phyloP scores from a whole-genome alignment of 495 filamentous ascomycete genomes.

The Penicillium roqueforti region DNA sequence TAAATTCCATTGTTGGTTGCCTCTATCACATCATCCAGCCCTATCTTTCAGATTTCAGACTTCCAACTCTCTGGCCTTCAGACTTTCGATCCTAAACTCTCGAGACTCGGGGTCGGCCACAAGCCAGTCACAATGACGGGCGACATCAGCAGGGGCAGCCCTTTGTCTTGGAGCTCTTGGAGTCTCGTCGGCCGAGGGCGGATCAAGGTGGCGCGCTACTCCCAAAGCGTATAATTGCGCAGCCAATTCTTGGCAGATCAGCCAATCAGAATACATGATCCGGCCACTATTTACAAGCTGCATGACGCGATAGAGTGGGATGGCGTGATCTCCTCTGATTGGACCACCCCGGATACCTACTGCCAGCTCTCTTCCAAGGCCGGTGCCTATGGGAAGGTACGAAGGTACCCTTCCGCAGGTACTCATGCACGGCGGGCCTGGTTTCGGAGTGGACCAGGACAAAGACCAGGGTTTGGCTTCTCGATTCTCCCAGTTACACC shows the following conservation, averaged over 20 bases:
- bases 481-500: background rate
- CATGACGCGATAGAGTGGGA: constrained; percentile 38
- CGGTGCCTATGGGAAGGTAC: background rate
- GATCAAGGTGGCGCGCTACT: constrained; percentile 34
- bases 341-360: constrained; percentile 14
- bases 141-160: constrained; percentile 9
- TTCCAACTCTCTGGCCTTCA: background rate
- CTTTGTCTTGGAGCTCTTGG: constrained; percentile 6
- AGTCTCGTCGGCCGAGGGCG: constrained; percentile 28
- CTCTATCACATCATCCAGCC: background rate
- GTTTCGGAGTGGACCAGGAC: constrained; percentile 3
- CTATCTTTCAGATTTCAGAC: constrained; percentile 1
- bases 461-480: background rate
- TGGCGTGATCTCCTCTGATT: constrained; percentile 34
- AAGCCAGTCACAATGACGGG: constrained; percentile 6
- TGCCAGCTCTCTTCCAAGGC: constrained; percentile 16
- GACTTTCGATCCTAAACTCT: constrained; percentile 1
- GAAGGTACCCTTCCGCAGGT: constrained; percentile 9
- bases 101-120: background rate
- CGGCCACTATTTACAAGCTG: constrained; percentile 34
- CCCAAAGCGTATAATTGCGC: constrained; percentile 27
- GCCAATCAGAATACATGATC: constrained; percentile 26
- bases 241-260: constrained; percentile 22
- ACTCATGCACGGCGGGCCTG: background rate
- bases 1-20: constrained; percentile 6